Percentiles rank a stretch among this genome's conserved stretches.
Conservation (phyloP, 2,329 filamentous ascomycete species). For the Nectriaceae sp. region DNA sequence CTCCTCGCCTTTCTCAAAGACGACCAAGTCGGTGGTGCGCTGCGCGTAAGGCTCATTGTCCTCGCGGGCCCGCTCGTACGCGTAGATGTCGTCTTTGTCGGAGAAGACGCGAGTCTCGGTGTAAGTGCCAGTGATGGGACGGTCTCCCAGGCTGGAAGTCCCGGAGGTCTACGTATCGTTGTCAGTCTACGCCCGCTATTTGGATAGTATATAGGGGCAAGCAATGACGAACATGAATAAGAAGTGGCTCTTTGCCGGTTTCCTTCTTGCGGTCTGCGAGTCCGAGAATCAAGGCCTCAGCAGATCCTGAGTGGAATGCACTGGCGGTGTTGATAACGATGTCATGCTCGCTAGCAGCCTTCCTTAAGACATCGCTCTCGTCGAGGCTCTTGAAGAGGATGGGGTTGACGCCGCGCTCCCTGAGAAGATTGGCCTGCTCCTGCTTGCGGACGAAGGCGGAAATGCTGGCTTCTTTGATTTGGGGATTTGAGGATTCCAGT, state of each 20-base stretch:
- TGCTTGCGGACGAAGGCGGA: constrained; percentile 29
- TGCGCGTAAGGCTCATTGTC: constrained; percentile 39
- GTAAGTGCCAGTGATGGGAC: constrained; percentile 37
- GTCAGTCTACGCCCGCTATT: constrained; percentile 37
- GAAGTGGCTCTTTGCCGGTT: too few species aligned
- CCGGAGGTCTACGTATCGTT: constrained; percentile 48
- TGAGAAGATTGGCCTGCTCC: constrained; percentile 25
- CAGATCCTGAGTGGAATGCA: constrained; percentile 39
- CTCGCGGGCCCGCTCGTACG: constrained; percentile 40
- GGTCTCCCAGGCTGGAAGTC: constrained; percentile 45
- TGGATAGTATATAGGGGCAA: too few species aligned
- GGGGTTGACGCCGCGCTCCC: constrained; percentile 19
- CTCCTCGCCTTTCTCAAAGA: constrained; percentile 41
- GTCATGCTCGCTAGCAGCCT: constrained; percentile 27
- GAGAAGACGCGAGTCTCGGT: constrained; percentile 36
- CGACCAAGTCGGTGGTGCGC: constrained; percentile 45
- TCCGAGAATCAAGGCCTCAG: constrained; percentile 43
- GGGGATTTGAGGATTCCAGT: constrained; percentile 16
- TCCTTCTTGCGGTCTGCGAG: constrained; percentile 39
- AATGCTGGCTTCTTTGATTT: constrained; percentile 20
- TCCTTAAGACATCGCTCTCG: constrained; percentile 21
- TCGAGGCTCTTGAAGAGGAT: constrained; percentile 25
- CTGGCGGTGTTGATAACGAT: constrained; percentile 46
- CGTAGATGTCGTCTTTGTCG: constrained; percentile 47
- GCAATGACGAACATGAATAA: too few species aligned